Conservation (phyloP, 345 rosid species). For the Nasturtium officinale region DNA sequence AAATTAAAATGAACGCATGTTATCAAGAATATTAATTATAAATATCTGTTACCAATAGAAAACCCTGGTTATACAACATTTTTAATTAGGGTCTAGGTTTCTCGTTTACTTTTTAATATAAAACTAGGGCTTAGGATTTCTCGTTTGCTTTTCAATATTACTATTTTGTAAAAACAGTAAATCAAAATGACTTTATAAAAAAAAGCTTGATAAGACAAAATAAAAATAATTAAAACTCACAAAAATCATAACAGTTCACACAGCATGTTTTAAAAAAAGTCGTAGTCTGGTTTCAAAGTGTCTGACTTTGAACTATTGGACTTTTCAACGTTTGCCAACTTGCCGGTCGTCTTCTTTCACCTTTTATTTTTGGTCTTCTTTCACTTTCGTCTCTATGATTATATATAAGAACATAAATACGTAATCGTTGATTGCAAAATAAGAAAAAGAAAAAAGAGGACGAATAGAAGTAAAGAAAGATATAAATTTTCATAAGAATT, state of each 20-base stretch:
- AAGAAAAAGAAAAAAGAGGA: neutral
- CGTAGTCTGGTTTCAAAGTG: slow-evolving; percentile 15
- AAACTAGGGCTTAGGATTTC: neutral
- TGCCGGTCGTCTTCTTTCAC: slow-evolving; percentile 22
- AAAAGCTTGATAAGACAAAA: neutral
- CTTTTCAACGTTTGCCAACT: slow-evolving; percentile 19
- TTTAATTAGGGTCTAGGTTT: too few relatives aligned
- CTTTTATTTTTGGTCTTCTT: neutral
- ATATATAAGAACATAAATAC: slow-evolving; percentile 4
- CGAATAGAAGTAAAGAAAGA: neutral
- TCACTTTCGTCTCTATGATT: slow-evolving; percentile 27
- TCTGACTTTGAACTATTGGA: slow-evolving; percentile 29
- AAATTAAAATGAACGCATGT: too few relatives aligned
- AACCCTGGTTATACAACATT: too few relatives aligned
- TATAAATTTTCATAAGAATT: neutral
- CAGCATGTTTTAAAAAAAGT: neutral
- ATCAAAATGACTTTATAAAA: too few relatives aligned
- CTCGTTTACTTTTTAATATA: too few relatives aligned
- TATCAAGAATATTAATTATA: too few relatives aligned
- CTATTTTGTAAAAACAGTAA: too few relatives aligned
- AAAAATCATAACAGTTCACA: slow-evolving; percentile 13
- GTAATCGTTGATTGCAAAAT: neutral
- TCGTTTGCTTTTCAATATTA: too few relatives aligned
- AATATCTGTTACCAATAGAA: too few relatives aligned
- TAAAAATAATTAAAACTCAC: neutral